Conservation (phyloP, 306 rosid genomes). For the Gastrolobium villosum region DNA sequence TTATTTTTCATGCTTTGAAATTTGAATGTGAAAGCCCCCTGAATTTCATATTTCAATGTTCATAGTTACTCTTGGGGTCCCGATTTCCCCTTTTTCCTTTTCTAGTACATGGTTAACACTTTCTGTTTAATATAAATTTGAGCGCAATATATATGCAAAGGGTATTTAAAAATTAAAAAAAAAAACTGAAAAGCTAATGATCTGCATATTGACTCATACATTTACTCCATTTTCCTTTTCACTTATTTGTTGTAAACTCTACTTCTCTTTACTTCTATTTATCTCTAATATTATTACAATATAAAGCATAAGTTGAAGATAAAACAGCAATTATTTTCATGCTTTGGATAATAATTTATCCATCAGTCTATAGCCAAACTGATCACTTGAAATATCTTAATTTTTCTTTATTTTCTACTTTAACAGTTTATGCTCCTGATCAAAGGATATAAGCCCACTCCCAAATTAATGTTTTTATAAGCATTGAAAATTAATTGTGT, state of each 20-base stretch:
- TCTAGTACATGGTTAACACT: slow-evolving; percentile 19
- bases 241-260: background rate
- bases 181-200: background rate
- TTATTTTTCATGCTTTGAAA: slow-evolving; percentile 9
- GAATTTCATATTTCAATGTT: slow-evolving; percentile 23
- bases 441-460: background rate
- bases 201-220: too few species aligned
- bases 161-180: background rate
- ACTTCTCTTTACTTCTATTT: background rate
- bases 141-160: background rate
- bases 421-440: background rate
- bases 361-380: background rate
- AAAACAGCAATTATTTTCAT: background rate
- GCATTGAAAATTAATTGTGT: background rate
- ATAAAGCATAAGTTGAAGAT: background rate
- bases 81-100: background rate
- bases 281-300: background rate
- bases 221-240: slow-evolving; percentile 3
- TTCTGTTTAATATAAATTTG: background rate
- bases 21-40: slow-evolving; percentile 29
- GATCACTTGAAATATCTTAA: slow-evolving; percentile 7
- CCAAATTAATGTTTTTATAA: background rate
- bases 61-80: background rate
- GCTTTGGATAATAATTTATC: background rate
- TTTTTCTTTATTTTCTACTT: slow-evolving; percentile 1